These are phyloP conservation scores for Penicillium sp. DNA, from an alignment of 2,329 filamentous ascomycete species.

Conservation along the genomic window DNA sequence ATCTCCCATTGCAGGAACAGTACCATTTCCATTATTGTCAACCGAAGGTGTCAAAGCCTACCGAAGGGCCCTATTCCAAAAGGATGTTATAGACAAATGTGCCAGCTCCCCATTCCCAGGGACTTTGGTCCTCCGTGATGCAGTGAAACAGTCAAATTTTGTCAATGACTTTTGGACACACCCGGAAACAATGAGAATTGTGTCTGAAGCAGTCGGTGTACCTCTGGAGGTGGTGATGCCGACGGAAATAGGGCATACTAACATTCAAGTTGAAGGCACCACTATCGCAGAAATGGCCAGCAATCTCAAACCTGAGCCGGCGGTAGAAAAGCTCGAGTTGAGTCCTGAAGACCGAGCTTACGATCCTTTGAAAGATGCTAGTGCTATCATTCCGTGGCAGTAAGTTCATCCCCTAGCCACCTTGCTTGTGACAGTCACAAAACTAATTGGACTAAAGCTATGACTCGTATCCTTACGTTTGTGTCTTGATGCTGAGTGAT, in stretches of 20 bases:
- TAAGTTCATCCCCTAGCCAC: conserved; percentile 5
- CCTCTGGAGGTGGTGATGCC: conserved; percentile 24
- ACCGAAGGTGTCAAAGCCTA: conserved; percentile 13
- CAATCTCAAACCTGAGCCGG: conserved; percentile 19
- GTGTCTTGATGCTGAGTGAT: conserved; percentile 32
- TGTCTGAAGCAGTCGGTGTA: conserved; percentile 24
- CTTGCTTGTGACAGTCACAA: background rate
- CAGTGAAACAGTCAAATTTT: conserved; percentile 22
- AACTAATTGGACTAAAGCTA: conserved; percentile 8
- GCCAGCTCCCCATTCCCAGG: conserved; percentile 17
- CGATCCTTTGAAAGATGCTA: conserved; percentile 18
- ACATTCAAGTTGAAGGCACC: conserved; percentile 22
- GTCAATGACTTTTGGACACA: conserved; percentile 27
- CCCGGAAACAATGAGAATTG: conserved; percentile 21
- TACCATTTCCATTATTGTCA: conserved; percentile 13
- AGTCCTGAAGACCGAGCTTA: conserved; percentile 14
- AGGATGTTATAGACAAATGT: conserved; percentile 12
- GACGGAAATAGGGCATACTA: conserved; percentile 28
- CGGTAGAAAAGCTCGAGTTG: conserved; percentile 12
- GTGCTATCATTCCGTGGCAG: conserved; percentile 25
- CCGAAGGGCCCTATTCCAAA: conserved; percentile 12
- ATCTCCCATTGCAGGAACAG: conserved; percentile 13
- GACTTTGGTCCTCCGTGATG: conserved; percentile 23
- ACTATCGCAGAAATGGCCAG: conserved; percentile 16
- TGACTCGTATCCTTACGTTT: conserved; percentile 27